These are phyloP conservation scores for Starmerella apis DNA, from an alignment of 805 yeast genomes.

Conservation along the genomic window DNA sequence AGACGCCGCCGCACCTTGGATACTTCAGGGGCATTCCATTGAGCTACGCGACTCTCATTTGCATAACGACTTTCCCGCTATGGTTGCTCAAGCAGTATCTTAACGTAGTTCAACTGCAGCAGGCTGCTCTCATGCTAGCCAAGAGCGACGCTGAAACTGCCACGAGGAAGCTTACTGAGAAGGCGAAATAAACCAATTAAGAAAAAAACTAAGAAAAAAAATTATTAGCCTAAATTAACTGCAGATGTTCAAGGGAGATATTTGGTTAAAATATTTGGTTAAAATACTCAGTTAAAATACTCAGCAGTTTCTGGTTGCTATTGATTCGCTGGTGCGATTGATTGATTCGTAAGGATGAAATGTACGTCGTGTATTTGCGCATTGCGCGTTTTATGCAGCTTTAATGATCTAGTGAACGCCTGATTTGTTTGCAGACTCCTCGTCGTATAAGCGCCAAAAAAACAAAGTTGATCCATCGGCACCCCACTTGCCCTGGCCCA, in stretches of 20 bases:
- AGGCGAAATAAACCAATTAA: constrained; percentile 1
- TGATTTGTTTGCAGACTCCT: too few relatives aligned
- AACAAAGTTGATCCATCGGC: too few relatives aligned
- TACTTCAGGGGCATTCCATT: constrained; percentile 31
- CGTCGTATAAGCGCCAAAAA: background rate
- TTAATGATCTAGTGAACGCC: too few relatives aligned
- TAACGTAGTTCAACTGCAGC: constrained; percentile 75
- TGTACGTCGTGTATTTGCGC: too few relatives aligned
- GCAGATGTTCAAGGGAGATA: background rate
- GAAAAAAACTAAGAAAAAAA: too few relatives aligned
- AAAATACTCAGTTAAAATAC: background rate
- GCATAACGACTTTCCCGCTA: constrained; percentile 61
- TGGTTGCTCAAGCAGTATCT: constrained; percentile 86
- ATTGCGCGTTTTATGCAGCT: too few relatives aligned
- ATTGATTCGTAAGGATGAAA: too few relatives aligned
- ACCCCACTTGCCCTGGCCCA: background rate
- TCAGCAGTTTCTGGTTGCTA: too few relatives aligned
- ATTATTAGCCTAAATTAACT: background rate
- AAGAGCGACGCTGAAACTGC: constrained; percentile 56
- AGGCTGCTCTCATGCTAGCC: constrained; percentile 77
- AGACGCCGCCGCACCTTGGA: constrained; percentile 36
- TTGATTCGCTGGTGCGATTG: too few relatives aligned
- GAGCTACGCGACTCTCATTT: constrained; percentile 52
- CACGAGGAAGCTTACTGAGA: constrained; percentile 22
- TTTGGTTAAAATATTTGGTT: too few relatives aligned